These are phyloP conservation scores for Balamuthia mandrillaris DNA, from an alignment of 208 protist genomes.

Conservation along the genomic window DNA sequence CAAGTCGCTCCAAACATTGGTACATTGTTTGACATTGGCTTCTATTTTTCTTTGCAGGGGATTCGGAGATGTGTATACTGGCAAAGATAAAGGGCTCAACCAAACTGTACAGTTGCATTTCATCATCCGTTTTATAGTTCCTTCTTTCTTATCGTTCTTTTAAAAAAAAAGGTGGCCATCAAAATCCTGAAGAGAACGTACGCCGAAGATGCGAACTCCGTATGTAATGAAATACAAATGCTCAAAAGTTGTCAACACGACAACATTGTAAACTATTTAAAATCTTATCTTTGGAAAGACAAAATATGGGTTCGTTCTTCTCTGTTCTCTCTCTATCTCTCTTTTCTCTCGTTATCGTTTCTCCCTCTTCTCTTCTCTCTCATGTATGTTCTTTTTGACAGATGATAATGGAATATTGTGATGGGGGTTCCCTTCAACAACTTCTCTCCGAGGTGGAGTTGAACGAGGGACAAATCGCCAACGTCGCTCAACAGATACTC, in stretches of 20 bases:
- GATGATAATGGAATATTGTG: constrained; percentile 32
- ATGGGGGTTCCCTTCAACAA: background rate
- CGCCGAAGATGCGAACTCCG: background rate
- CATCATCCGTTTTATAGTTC: background rate
- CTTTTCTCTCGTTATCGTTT: background rate
- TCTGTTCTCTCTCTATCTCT: background rate
- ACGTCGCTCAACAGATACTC: background rate
- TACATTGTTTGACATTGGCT: background rate
- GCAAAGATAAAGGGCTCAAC: background rate
- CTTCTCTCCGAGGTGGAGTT: background rate
- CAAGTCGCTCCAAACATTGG: background rate
- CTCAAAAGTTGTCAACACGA: background rate
- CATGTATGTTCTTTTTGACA: background rate
- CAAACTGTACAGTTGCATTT: background rate
- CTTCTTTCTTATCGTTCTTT: background rate
- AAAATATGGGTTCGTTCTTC: background rate
- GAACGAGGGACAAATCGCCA: constrained; percentile 8
- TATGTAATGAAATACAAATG: constrained; percentile 4
- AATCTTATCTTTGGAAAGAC: background rate
- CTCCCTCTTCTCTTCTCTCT: background rate
- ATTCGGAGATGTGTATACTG: constrained; percentile 20
- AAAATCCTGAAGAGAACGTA: constrained; percentile 1
- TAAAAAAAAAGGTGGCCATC: constrained; percentile 1
- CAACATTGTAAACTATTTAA: constrained; percentile 33
- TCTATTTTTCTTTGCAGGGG: background rate